Conservation (phyloP, 345 rosid species). For the Cardamine chenopodiifolia region DNA sequence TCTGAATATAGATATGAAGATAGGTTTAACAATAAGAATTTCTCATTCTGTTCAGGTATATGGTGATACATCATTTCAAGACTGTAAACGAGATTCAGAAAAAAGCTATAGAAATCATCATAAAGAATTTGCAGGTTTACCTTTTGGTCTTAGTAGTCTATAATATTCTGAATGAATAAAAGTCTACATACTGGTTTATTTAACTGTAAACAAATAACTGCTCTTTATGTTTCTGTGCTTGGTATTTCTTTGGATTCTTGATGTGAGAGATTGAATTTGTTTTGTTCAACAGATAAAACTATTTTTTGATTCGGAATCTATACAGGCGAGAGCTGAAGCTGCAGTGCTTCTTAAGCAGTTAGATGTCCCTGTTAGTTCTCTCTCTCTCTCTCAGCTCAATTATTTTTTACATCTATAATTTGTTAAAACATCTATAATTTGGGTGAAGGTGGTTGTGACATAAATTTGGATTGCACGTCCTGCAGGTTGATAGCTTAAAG, state of each 20-base stretch:
- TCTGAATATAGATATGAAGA: neutral
- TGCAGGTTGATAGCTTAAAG: conserved; percentile 86
- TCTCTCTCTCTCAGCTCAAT: conserved; percentile 36
- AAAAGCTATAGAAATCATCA: conserved; percentile 75
- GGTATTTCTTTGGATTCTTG: conserved; percentile 12
- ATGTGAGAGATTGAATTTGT: conserved; percentile 3
- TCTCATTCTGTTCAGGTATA: conserved; percentile 63
- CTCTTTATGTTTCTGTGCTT: neutral
- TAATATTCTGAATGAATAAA: neutral
- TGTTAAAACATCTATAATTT: conserved; percentile 20
- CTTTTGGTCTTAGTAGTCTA: conserved; percentile 29
- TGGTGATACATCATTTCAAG: conserved; percentile 96
- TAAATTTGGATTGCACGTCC: conserved; percentile 24
- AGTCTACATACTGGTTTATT: conserved; percentile 17
- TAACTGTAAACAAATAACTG: conserved; percentile 17
- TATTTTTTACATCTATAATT: conserved; percentile 1
- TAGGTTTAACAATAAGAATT: conserved; percentile 15
- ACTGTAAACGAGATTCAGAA: conserved; percentile 96
- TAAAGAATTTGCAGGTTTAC: conserved; percentile 83
- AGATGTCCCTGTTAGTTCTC: conserved; percentile 84
- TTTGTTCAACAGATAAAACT: conserved; percentile 66
- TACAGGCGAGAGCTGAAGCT: conserved; percentile 96
- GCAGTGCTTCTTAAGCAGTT: conserved; percentile 92
- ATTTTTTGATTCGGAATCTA: conserved; percentile 91
- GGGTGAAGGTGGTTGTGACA: conserved; percentile 19